Percentiles rank a stretch among this genome's conserved stretches.
Evolutionary conservation across 192 early-diverging fungal genomes (phyloP).

Genomic region (Backusella australiensis): DNA sequence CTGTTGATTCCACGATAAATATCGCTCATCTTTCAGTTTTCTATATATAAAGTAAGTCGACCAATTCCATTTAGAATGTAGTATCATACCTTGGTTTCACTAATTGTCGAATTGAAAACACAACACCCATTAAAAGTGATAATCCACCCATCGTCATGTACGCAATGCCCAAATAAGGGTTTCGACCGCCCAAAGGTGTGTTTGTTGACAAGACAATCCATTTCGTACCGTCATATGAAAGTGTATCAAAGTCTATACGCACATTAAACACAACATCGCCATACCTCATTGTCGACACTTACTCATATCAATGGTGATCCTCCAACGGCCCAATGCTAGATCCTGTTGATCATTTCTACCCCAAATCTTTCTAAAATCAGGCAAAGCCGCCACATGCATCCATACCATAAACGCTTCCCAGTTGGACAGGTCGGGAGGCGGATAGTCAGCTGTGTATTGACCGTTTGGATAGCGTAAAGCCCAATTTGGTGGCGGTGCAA

Average conservation of each 20-base stretch:
- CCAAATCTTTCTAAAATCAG: conserved; percentile 93
- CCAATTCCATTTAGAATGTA: too few species aligned
- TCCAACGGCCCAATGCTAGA: conserved; percentile 66
- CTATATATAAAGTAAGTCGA: conserved; percentile 32
- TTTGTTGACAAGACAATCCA: conserved; percentile 90
- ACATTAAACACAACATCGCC: not conserved
- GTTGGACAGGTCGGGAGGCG: conserved; percentile 61
- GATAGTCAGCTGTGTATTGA: conserved; percentile 36
- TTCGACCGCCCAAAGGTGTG: conserved; percentile 92
- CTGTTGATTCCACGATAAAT: conserved; percentile 91
- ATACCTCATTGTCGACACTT: conserved; percentile 18
- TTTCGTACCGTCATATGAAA: conserved; percentile 87
- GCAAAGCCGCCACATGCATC: conserved; percentile 93
- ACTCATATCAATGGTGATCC: conserved; percentile 71
- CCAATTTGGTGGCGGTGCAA: conserved; percentile 90
- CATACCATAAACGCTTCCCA: conserved; percentile 90
- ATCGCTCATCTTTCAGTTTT: conserved; percentile 91
- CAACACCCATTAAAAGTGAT: conserved; percentile 81
- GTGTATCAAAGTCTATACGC: conserved; percentile 74
- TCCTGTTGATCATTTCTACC: conserved; percentile 63
- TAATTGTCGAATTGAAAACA: conserved; percentile 86
- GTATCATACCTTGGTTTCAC: conserved; percentile 75
- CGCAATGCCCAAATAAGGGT: conserved; percentile 90
- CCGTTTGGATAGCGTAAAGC: conserved; percentile 53
- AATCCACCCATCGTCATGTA: conserved; percentile 91